These are phyloP conservation scores for Phialophora macrospora DNA, from an alignment of 2,329 filamentous ascomycete genomes.

Conservation along the genomic window DNA sequence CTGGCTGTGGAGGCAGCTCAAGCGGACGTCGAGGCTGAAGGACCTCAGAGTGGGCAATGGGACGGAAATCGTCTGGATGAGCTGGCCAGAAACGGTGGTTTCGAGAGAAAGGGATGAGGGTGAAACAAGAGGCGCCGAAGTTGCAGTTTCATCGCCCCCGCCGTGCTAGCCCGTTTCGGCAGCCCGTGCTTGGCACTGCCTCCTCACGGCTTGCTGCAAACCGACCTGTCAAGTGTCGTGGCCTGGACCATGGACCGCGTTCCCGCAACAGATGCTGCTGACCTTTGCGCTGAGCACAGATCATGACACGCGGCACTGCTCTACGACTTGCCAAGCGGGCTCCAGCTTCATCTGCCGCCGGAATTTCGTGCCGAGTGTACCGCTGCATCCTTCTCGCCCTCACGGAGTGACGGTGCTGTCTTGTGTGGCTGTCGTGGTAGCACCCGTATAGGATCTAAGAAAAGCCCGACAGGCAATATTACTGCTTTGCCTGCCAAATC, in stretches of 20 bases:
- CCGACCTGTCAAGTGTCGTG: constrained; percentile 1
- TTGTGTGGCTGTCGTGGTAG: background rate
- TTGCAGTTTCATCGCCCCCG: constrained; percentile 24
- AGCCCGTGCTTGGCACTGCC: background rate
- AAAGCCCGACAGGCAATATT: background rate
- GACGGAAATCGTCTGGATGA: constrained; percentile 21
- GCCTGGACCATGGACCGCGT: background rate
- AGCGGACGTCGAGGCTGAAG: constrained; percentile 22
- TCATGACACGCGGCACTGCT: constrained; percentile 9
- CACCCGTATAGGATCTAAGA: background rate
- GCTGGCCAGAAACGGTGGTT: constrained; percentile 11
- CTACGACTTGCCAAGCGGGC: background rate
- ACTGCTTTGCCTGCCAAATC: background rate
- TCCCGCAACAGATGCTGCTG: background rate
- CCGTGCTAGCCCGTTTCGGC: background rate
- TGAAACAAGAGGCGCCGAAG: constrained; percentile 31
- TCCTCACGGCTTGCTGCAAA: background rate
- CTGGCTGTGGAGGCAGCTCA: constrained; percentile 29
- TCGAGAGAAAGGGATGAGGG: constrained; percentile 18
- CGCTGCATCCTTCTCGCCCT: background rate
- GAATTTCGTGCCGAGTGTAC: background rate
- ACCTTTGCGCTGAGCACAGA: background rate
- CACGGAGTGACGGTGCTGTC: background rate
- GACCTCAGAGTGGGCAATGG: constrained; percentile 19
- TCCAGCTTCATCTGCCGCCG: constrained; percentile 24